These are phyloP conservation scores for Pythium insidiosum DNA, from an alignment of 352 stramenopile species.

Conservation along the genomic window DNA sequence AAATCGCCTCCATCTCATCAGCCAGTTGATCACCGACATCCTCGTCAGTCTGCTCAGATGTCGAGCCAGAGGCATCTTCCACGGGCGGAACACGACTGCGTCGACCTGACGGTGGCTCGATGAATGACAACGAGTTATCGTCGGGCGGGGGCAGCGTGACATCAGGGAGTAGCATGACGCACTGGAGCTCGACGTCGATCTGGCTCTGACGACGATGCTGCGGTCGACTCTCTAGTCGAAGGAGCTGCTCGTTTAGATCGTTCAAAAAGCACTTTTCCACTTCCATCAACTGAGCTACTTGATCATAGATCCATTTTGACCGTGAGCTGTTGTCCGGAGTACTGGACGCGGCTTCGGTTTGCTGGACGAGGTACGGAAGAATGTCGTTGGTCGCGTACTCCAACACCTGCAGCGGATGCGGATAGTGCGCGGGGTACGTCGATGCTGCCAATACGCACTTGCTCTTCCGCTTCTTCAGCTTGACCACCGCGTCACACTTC, in stretches of 20 bases:
- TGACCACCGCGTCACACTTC: slow-evolving; percentile 42
- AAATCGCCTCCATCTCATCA: background rate
- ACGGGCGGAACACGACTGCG: slow-evolving; percentile 6
- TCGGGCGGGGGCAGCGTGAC: slow-evolving; percentile 57
- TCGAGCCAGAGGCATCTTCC: slow-evolving; percentile 3
- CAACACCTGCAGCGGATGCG: slow-evolving; percentile 53
- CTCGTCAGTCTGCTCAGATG: background rate
- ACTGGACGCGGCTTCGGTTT: slow-evolving; percentile 9
- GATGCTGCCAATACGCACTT: slow-evolving; percentile 1
- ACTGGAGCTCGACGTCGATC: slow-evolving; percentile 64
- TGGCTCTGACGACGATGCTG: slow-evolving; percentile 54
- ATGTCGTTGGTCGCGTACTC: slow-evolving; percentile 72
- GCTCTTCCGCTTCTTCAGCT: slow-evolving; percentile 9
- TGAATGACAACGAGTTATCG: slow-evolving; percentile 28
- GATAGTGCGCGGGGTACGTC: slow-evolving; percentile 41
- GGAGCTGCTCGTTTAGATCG: slow-evolving; percentile 53
- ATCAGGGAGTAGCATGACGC: slow-evolving; percentile 74
- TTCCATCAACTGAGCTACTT: slow-evolving; percentile 65
- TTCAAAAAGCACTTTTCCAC: slow-evolving; percentile 52
- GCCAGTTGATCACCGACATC: background rate
- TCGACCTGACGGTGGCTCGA: slow-evolving; percentile 12
- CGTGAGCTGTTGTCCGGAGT: background rate
- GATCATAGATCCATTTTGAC: slow-evolving; percentile 8
- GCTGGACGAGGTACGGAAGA: slow-evolving; percentile 52
- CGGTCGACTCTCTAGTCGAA: slow-evolving; percentile 47